Evolutionary conservation across 2,329 filamentous ascomycete genomes (phyloP), one percentile per base, ranked within the genome.

Genomic region (Lanzia echinophila): DNA sequence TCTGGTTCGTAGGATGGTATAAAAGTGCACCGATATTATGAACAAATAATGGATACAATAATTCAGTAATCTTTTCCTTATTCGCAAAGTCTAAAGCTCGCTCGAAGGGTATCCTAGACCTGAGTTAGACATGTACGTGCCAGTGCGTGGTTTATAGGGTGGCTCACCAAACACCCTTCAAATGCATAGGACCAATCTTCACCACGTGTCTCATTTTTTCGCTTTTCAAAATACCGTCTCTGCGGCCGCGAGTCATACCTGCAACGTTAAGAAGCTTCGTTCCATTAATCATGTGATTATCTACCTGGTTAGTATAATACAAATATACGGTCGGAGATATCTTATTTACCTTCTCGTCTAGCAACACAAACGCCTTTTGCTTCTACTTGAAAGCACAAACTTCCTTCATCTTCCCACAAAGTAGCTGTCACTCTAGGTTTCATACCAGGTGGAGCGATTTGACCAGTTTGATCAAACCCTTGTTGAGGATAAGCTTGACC

Each of bases 211-310:
- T 85, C 54, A 91, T 83, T 73, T 97, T 99, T 72, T 97, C 94
- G 69, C 92, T 96, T 75, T 99, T 99, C 55, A 99, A 73, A 62
- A 99, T 97, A 46, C 94, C 94, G 67, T 99, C 94, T 66, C 94
- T 83, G 61, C 94, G 86, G 53, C 94, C 94, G 69, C 94, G 83
- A 13, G 94, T 99, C 94, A 99, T 99, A 12, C 94, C 92, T 48
- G 94, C 94, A 50, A 99, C 94, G 62, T 99, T 99, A 55, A 97
- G 75, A 54, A 99, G 77, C 71, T 97, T 99, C 1, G 94, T 99
- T 17, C 94, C 94, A 66, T 97, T 99, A 71, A 99, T 96, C 89
- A 99, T 96, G 73, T 96, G 90, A 72, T 96, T 97, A 65, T 96
- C 92, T 95, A 60, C 31, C 33, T 54, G 36, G 48, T 60, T 41